Base-by-base conservation (phyloP, 2,329 filamentous ascomycete genomes). In the Talaromyces sp. region DNA sequence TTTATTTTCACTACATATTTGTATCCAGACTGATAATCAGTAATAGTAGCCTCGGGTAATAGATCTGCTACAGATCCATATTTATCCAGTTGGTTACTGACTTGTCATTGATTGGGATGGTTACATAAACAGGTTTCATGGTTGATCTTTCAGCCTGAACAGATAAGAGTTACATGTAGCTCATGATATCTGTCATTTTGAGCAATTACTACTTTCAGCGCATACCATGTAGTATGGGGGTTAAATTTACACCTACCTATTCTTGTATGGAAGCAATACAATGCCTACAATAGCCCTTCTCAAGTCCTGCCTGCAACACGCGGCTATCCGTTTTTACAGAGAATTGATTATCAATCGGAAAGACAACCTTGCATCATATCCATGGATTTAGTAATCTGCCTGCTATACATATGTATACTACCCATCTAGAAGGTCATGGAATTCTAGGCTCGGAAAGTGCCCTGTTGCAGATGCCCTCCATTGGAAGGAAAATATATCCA, bases 261-360 rank as follows among this genome's bases (percentile, higher is more conserved):
- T n/a, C n/a, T n/a, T n/a, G n/a, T n/a, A n/a, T 17, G n/a, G 31
- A 56, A 36, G 31, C n/a, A 22, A 56, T 56, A 56, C 31, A 34
- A 56, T 56, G 53, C 53, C 53, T 56, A 56, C 53, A 38, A 56
- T 56, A 56, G 53, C 53, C 53, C 19, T 56, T 15, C 31, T 51
- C 47, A 17, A 17, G 43, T 47, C 10, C 19, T 47, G 43, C 43
- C 15, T 47, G 8, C 43, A 19, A 7, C 36, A 15, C 29, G 53
- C 29, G 19, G n/a, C 31, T 7, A 56, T 38, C n/a, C 29, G 13
- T n/a, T 38, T 17, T 36, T 22, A 6, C 15, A 56, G n/a, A 15
- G 1, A 8, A 3, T 56, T 36, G 53, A 56, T 56, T 56, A 36
- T 36, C 31, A 56, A 36, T 38, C 31, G 31, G 22, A 36, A 36